Conservation (phyloP, 2,329 filamentous ascomycete species). For the Helotiales sp. region DNA sequence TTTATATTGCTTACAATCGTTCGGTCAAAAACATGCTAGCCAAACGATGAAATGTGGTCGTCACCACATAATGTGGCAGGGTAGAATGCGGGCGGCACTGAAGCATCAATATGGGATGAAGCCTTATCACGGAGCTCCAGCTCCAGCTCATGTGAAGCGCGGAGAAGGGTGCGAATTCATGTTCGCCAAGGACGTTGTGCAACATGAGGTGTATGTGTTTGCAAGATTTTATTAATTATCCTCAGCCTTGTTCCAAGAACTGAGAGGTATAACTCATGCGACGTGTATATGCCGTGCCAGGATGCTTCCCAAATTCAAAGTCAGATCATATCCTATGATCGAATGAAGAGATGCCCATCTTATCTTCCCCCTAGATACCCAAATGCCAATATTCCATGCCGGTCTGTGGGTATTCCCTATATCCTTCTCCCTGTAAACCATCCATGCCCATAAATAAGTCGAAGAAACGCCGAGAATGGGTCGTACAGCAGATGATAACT, state of each 20-base stretch:
- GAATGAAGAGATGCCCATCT: background rate
- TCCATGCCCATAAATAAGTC: background rate
- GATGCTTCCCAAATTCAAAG: background rate
- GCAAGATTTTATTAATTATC: background rate
- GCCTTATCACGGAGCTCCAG: background rate
- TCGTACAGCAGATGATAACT: too few relatives aligned
- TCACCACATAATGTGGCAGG: too few relatives aligned
- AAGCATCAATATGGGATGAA: too few relatives aligned
- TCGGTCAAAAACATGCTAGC: too few relatives aligned
- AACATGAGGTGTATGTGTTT: background rate
- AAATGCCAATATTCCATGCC: background rate
- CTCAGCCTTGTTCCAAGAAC: background rate
- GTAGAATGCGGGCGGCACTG: too few relatives aligned
- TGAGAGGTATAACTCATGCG: background rate
- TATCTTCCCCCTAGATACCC: background rate
- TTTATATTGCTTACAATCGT: too few relatives aligned
- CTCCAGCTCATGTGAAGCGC: background rate
- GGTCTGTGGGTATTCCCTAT: background rate
- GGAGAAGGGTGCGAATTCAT: background rate
- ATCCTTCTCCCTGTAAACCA: background rate
- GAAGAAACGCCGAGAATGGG: background rate
- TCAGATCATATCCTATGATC: background rate
- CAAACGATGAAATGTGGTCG: too few relatives aligned
- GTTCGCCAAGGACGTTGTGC: background rate
- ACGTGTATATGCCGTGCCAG: background rate